Percentiles rank a stretch among this genome's conserved stretches.
Conservation (phyloP, 768 basidiomycete genomes). For the Roridomyces roridus region DNA sequence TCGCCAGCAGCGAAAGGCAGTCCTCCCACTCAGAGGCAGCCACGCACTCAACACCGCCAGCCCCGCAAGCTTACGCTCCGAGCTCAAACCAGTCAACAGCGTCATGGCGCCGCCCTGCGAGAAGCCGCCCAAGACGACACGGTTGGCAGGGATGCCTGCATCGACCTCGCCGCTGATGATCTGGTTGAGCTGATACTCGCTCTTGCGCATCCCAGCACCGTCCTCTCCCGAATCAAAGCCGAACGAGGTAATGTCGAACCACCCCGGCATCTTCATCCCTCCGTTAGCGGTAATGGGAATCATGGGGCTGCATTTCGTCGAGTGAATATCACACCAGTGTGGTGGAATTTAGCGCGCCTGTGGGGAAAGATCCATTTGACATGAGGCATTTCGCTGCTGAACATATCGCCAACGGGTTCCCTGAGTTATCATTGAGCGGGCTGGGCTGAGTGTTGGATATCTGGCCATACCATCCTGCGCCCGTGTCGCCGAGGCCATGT, state of each 20-base stretch:
- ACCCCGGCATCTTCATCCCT: constrained; percentile 78
- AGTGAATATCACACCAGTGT: constrained; percentile 18
- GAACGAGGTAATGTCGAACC: constrained; percentile 83
- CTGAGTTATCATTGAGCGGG: background rate
- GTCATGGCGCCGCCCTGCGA: constrained; percentile 85
- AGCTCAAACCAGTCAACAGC: constrained; percentile 75
- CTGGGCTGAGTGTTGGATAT: background rate
- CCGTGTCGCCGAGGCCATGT: constrained; percentile 83
- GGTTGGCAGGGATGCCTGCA: constrained; percentile 66
- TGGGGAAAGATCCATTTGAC: constrained; percentile 92
- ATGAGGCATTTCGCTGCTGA: constrained; percentile 66
- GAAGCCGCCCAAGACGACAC: constrained; percentile 89
- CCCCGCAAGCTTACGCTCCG: constrained; percentile 72
- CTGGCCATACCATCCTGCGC: constrained; percentile 49
- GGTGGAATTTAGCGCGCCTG: constrained; percentile 55
- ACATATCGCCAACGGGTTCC: constrained; percentile 72
- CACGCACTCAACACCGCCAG: constrained; percentile 79
- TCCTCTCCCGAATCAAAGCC: constrained; percentile 72
- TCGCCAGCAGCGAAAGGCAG: too few species aligned
- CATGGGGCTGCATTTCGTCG: constrained; percentile 44
- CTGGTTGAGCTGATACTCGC: constrained; percentile 64
- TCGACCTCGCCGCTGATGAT: constrained; percentile 80
- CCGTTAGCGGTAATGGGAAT: constrained; percentile 78
- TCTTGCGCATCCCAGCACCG: constrained; percentile 74
- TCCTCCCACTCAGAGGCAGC: constrained; percentile 67